Evolutionary conservation across 495 filamentous ascomycete genomes (phyloP), one percentile per base, ranked within the genome.

Genomic region (Annulohypoxylon nitens): DNA sequence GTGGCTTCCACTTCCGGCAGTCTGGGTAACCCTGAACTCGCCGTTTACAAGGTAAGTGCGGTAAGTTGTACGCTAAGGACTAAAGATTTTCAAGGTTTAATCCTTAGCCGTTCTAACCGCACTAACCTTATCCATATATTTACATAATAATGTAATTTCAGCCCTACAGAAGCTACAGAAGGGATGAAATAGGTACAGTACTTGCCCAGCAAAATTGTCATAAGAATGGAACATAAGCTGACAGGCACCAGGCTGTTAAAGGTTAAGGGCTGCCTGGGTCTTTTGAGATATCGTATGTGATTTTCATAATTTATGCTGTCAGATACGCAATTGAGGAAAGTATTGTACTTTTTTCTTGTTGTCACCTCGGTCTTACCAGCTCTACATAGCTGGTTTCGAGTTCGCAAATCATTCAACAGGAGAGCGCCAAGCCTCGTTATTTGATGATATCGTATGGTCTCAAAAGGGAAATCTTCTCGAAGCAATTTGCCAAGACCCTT

Each of bases 81-180:
- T 30, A 47, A 47, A n/a, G 43, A 5, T n/a, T 18, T 20, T 16
- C 16, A 47, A 47, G 43, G 43, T 18, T 47, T 47, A 47, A 18
- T 47, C 18, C 43, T 4, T 55, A 55, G 51, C 51, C 51, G 51
- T 33, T 55, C 23, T 55, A 37, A 25, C 53, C 53, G 53, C 33
- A 23, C 37, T 61, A 61, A 61, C 58, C 58, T 41, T 30, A 30
- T 61, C n/a, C 18, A 16, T 37, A 16, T 37, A 23, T 23, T 63
- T 63, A 70, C 53, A 61, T 66, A 64, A 68, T 61, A 68, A 67
- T 67, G 58, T 23, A 68, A 68, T 64, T 33, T 67, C 66, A 66
- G 71, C 66, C 61, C 66, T 66, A 74, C 50, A 30, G 26, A 30
- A 30, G 26, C 26, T 30, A 30, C 26, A 30, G 54, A 33, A 33